Evolutionary conservation across 768 basidiomycete genomes (phyloP), one percentile per base, ranked within the genome.

Genomic region (Lentinula sp.): DNA sequence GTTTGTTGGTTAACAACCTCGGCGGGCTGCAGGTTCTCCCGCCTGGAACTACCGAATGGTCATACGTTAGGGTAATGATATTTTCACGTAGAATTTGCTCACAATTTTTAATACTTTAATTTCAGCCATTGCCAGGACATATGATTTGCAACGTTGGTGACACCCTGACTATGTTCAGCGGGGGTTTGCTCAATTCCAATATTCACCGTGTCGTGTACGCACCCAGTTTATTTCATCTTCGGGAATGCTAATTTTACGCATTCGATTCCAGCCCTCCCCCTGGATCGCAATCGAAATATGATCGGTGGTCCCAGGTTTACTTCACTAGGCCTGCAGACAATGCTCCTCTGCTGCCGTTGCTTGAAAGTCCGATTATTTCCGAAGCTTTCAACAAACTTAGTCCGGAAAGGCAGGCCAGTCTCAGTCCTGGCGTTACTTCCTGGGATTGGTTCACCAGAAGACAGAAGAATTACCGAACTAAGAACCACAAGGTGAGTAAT

Each of bases 1-100:
- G 85, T 0, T 84, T 89, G 74, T 73, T 90, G 60, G 85, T 88
- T 66, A 90, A 89, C 67, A 79, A 78, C 1, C 79, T 89, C 0
- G 88, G 88, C 3, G 88, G 88, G 0, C 73, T 90, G 3, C 88
- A 90, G 62, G 87, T 90, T 0, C 74, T 88, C 51, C 79, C 80
- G 0, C 87, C 86, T 1, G 85, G 83, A 13, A 67, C 78, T 6
- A 80, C 85, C 28, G 69, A 79, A 20, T 90, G 88, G 88, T 82
- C 83, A 67, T 90, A 88, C 63, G 75, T 90, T 65, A 83, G 81
- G 78, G 87, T 81, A 51, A 20, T 28, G 48, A 20, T 86, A 73
- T 41, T 70, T 2, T 33, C 28, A 41, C 55, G 28, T 6, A 3
- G 28, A 37, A 28, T 43, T 42, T 20, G 18, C 20, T 28, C 4